phyloP scores from a whole-genome alignment of 2,329 filamentous ascomycete species.

The Microdochium trichocladiopsis region DNA sequence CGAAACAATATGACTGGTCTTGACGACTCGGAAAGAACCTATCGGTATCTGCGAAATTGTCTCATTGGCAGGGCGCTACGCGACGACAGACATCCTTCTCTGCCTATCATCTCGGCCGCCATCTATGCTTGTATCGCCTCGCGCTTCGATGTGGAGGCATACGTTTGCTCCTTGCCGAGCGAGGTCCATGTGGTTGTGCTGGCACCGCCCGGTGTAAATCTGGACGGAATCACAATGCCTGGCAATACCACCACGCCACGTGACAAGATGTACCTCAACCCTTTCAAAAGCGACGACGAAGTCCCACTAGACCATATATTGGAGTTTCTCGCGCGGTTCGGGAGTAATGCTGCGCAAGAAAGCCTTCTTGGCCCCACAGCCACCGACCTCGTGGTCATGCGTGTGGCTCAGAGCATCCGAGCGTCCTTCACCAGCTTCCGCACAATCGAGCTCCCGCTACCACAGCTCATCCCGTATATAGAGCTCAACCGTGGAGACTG shows the following conservation, averaged over 20 bases:
- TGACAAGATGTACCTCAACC: constrained; percentile 74
- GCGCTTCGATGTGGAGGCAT: constrained; percentile 67
- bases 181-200: constrained; percentile 79
- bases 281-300: constrained; percentile 65
- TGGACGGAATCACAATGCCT: constrained; percentile 42
- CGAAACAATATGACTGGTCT: constrained; percentile 63
- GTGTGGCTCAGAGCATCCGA: constrained; percentile 75
- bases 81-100: constrained; percentile 65
- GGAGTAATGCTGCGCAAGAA: constrained; percentile 32
- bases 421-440: constrained; percentile 53
- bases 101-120: constrained; percentile 79
- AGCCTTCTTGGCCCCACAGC: constrained; percentile 57
- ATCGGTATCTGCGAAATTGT: constrained; percentile 77
- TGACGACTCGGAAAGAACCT: constrained; percentile 55
- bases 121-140: constrained; percentile 80
- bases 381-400: constrained; percentile 61
- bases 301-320: constrained; percentile 53
- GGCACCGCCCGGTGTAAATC: constrained; percentile 49
- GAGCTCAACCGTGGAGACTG: constrained; percentile 39
- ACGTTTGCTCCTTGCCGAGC: constrained; percentile 73
- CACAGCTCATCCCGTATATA: constrained; percentile 27
- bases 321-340: constrained; percentile 45
- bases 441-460: constrained; percentile 26
- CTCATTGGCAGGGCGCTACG: constrained; percentile 78
- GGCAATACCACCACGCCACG: constrained; percentile 29